Evolutionary conservation across 225 moss, liverwort and hornwort species (phyloP).

Genomic region (Ulota crispa): DNA sequence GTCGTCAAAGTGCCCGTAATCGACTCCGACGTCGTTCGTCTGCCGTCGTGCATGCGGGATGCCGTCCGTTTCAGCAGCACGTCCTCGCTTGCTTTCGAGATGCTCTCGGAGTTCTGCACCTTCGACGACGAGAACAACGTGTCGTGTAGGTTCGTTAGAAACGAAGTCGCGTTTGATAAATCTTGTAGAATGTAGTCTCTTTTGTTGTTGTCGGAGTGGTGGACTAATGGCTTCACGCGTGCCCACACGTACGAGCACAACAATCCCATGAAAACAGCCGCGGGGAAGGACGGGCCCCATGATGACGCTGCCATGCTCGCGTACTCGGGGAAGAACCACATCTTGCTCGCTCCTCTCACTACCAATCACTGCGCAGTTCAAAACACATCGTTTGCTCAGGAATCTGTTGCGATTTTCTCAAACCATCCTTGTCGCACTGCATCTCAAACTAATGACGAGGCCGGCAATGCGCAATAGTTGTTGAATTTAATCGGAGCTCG

Average conservation of each 20-base stretch:
- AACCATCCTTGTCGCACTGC: no score
- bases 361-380: background rate
- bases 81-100: conserved; percentile 57
- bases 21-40: conserved; percentile 31
- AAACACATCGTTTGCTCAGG: background rate
- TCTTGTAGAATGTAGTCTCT: conserved; percentile 45
- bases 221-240: conserved; percentile 49
- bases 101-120: conserved; percentile 35
- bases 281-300: conserved; percentile 42
- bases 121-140: conserved; percentile 21
- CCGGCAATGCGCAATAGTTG: background rate
- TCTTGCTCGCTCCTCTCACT: background rate
- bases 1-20: conserved; percentile 41
- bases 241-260: conserved; percentile 50
- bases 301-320: conserved; percentile 16
- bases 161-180: conserved; percentile 33
- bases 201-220: conserved; percentile 2
- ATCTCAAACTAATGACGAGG: background rate
- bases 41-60: conserved; percentile 26
- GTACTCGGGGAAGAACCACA: conserved; percentile 45
- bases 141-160: conserved; percentile 46
- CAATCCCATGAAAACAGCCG: conserved; percentile 45
- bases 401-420: background rate
- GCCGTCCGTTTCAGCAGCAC: conserved; percentile 38
- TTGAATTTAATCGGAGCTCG: background rate